Evolutionary conservation across 257 asterid species (phyloP).

Genomic region (Solanum peruvianum): DNA sequence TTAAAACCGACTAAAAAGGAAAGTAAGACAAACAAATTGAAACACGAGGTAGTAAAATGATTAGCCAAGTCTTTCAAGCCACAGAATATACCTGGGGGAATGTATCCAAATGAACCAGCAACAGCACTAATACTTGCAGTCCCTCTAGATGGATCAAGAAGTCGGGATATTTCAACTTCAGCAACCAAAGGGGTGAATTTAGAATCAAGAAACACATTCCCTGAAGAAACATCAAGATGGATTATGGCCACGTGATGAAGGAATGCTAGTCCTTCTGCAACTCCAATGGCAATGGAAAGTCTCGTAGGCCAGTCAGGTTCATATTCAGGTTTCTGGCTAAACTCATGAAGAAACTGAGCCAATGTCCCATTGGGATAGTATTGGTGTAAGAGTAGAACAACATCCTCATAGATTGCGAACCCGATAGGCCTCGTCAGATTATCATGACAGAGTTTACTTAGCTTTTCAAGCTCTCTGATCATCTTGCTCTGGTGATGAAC

Average conservation of each 20-base stretch:
- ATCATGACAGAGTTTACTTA: conserved; percentile 73
- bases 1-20: not conserved
- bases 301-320: conserved; percentile 82
- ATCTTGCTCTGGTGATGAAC: conserved; percentile 66
- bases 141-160: conserved; percentile 93
- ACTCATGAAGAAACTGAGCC: conserved; percentile 63
- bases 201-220: conserved; percentile 74
- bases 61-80: not conserved
- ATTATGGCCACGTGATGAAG: conserved; percentile 80
- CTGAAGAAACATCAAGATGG: conserved; percentile 91
- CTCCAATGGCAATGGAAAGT: conserved; percentile 77
- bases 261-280: conserved; percentile 87
- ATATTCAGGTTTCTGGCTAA: conserved; percentile 27
- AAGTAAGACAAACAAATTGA: not conserved
- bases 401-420: conserved; percentile 71
- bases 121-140: conserved; percentile 97
- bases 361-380: conserved; percentile 55
- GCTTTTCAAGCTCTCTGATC: conserved; percentile 87
- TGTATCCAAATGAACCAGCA: conserved; percentile 97
- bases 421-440: conserved; percentile 83
- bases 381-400: conserved; percentile 58
- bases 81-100: conserved; percentile 79
- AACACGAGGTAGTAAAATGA: not conserved
- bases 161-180: conserved; percentile 88
- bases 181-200: conserved; percentile 63